Evolutionary conservation across 768 basidiomycete genomes (phyloP), one percentile per base, ranked within the genome.

Genomic region (Suillus occidentalis): DNA sequence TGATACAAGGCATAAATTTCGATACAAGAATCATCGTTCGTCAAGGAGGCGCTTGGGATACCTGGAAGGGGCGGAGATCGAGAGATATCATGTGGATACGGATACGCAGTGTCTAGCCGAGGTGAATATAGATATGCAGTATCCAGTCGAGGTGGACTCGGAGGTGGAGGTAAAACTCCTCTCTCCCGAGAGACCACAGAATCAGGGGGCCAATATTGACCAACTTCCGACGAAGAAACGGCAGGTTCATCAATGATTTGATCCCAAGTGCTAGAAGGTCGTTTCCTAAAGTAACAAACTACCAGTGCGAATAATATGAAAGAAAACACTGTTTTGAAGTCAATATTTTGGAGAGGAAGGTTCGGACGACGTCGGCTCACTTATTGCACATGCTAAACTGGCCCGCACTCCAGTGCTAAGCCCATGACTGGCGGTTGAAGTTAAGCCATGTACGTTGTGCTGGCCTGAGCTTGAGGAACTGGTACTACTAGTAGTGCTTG

Each of bases 341-440:
- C 12, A 47, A 18, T n/a, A 18, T 25, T 37, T 39, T 3, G 42
- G 20, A 55, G 12, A 9, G 13, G 14, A 22, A 50, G 20, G 16
- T 3, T 49, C n/a, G 4, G 25, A 59, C 8, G 31, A 63, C 4
- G 36, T 4, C 3, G 4, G 68, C 75, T 63, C 63, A 75, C 75
- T 40, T 25, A 68, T 63, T 1, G 68, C 72, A 22, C 75, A 65
- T 6, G 71, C 69, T 12, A 76, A 70, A 4, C 74, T 74, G 34
- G 72, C 71, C 3, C 74, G 63, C 10, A 66, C 68, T 31, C 69
- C 70, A 39, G 65, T 31, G 49, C 68, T 67, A 36, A 69, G 63
- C 6, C 55, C 43, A 16, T 63, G 57, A 34, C 65, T 63, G 39
- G 40, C 25, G 50, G 36, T 40, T 40, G 47, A 34, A 56, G 61